Evolutionary conservation across 2,329 filamentous ascomycete genomes (phyloP), one percentile per base, ranked within the genome.

Genomic region (Pseudogymnoascus sp.): DNA sequence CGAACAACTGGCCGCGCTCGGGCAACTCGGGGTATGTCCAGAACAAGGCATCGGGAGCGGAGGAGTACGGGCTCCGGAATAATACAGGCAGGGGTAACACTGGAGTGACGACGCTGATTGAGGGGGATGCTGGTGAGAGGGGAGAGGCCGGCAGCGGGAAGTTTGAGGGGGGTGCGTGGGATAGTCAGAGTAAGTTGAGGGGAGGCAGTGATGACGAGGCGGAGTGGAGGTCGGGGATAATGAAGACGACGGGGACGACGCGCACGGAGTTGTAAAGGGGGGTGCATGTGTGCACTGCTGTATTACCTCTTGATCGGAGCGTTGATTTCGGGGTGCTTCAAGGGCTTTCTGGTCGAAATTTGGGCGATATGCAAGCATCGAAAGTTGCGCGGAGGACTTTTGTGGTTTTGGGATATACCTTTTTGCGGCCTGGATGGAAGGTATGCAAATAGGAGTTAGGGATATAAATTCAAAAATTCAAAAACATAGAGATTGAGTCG

Each of bases 201-300:
- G 65, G 61, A 17, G 64, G 46, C 50, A 50, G 31, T 44, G 35
- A 38, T 31, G 38, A 56, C 17, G 56, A 62, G 38, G 62, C 46
- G 61, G 59, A 63, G 65, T 62, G 64, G 66, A 59, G 66, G 66
- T 62, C 62, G 62, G 46, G 60, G 64, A 65, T 63, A 64, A 64
- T 62, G 64, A 65, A 64, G 59, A 40, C 33, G 60, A 61, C n/a
- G 60, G 40, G 59, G 59, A 65, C 29, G 59, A 50, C 29, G 59
- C 50, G 61, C 63, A 62, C 60, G 63, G 65, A 64, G 62, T 65
- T 53, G 65, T 64, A 64, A 65, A 61, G 63, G 66, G 64, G 65
- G 60, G 62, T 61, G 65, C 63, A 64, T 56, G 65, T 29, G 15
- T 29, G 44, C 46, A 31, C 46, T 15, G 9, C 46, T 53, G 23